Percentiles rank a stretch among this genome's conserved stretches.
These are phyloP conservation scores for Trichoderma gamsii DNA, from an alignment of 495 filamentous ascomycete species.

Conservation along the genomic window DNA sequence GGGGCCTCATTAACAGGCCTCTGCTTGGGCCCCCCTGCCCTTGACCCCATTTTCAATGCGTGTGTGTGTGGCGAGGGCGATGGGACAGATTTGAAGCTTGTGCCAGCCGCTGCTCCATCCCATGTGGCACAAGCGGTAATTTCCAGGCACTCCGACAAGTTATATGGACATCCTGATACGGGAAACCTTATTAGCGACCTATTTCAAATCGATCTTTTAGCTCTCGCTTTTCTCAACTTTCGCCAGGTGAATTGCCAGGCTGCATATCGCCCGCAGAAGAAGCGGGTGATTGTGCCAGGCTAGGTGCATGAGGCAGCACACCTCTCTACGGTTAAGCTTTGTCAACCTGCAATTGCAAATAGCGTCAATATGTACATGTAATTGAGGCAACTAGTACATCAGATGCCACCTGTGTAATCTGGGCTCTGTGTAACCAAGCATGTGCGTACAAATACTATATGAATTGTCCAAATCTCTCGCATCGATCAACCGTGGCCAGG, in stretches of 20 bases:
- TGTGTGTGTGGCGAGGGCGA: not conserved
- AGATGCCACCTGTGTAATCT: too few relatives aligned
- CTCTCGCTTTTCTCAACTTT: not conserved
- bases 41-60: not conserved
- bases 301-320: not conserved
- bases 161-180: not conserved
- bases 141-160: conserved; percentile 1
- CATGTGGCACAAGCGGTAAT: not conserved
- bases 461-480: not conserved
- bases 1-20: not conserved
- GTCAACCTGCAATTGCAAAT: too few relatives aligned
- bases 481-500: not conserved
- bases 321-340: too few relatives aligned
- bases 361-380: too few relatives aligned
- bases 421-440: too few relatives aligned
- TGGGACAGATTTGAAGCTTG: not conserved
- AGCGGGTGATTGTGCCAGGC: not conserved
- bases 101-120: conserved; percentile 11
- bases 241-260: not conserved
- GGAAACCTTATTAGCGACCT: not conserved
- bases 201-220: not conserved
- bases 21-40: not conserved
- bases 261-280: not conserved
- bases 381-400: too few relatives aligned
- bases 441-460: too few relatives aligned